phyloP scores from a whole-genome alignment of 768 basidiomycete genomes.

The Trametes elegans region DNA sequence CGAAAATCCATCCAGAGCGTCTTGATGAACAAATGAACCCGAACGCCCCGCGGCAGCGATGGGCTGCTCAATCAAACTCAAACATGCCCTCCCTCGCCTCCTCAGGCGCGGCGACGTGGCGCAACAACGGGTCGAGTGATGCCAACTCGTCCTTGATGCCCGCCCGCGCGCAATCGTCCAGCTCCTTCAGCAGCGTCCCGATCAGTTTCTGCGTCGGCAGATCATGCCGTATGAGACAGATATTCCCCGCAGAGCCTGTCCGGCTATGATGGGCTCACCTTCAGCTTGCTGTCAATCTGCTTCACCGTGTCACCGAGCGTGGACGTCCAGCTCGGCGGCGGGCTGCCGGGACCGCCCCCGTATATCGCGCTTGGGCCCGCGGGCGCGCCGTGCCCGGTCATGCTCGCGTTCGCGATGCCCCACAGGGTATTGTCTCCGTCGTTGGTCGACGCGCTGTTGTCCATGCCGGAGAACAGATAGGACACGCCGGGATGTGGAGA shows the following conservation, averaged over 20 bases:
- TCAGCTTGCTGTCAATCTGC: slow-evolving; percentile 83
- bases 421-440: slow-evolving; percentile 59
- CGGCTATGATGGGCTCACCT: slow-evolving; percentile 45
- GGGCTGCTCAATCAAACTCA: slow-evolving; percentile 26
- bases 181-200: slow-evolving; percentile 73
- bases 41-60: background rate
- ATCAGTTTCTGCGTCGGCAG: slow-evolving; percentile 68
- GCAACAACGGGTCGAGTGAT: slow-evolving; percentile 74
- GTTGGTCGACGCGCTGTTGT: slow-evolving; percentile 35
- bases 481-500: slow-evolving; percentile 82
- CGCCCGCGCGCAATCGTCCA: slow-evolving; percentile 78
- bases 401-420: slow-evolving; percentile 52
- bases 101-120: slow-evolving; percentile 48
- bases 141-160: slow-evolving; percentile 82
- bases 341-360: slow-evolving; percentile 40
- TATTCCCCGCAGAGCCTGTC: background rate
- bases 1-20: background rate
- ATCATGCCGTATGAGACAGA: slow-evolving; percentile 6
- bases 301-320: slow-evolving; percentile 68
- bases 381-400: slow-evolving; percentile 30
- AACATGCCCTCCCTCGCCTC: slow-evolving; percentile 38
- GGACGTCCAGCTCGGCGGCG: slow-evolving; percentile 61
- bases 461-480: slow-evolving; percentile 61
- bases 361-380: slow-evolving; percentile 23
- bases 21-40: background rate